Evolutionary conservation across 225 moss, liverwort and hornwort genomes (phyloP), one percentile per base, ranked within the genome.

Genomic region (Sphagnum contortum): DNA sequence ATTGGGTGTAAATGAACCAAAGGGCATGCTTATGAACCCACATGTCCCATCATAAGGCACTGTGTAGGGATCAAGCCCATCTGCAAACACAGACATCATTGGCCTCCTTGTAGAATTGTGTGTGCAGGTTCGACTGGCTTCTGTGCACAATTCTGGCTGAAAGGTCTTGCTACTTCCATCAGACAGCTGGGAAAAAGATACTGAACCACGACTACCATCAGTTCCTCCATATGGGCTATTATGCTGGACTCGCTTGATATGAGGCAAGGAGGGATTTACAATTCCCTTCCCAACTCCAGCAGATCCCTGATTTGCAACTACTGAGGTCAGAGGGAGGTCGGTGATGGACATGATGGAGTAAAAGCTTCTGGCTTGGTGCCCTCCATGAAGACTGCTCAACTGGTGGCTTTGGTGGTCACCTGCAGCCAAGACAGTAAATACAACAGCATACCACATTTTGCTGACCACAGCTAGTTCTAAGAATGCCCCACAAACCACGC

Each of bases 161-260:
- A 92, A 62, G 56, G 72, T 79, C 73, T 90, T 75, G 76, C 88
- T 87, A 49, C 90, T 88, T 69, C 80, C 90, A 63, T 90, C 92
- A 13, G 89, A 78, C 9, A 95, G 75, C 60, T 90, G 95, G 50
- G 88, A 71, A 59, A 88, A 79, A 71, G 89, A 84, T 9, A 83
- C 65, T n/a, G 75, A 74, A 55, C 80, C 83, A 68, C 75, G 81
- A 61, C 67, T 73, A 60, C 75, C 46, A 55, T 57, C 74, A 70
- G 68, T 82, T 64, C 76, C 83, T 70, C 80, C 82, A 5, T 79
- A 80, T 49, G 88, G 85, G 48, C 80, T 80, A 29, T 1, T 29
- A 77, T 71, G 83, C 50, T 79, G 78, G 60, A 89, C 78, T 11
- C 77, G 80, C 63, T 95, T 90, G 69, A 85, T 75, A 57, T 89